These are phyloP conservation scores for Barnettozyma populi DNA, from an alignment of 805 yeast genomes.

Conservation along the genomic window DNA sequence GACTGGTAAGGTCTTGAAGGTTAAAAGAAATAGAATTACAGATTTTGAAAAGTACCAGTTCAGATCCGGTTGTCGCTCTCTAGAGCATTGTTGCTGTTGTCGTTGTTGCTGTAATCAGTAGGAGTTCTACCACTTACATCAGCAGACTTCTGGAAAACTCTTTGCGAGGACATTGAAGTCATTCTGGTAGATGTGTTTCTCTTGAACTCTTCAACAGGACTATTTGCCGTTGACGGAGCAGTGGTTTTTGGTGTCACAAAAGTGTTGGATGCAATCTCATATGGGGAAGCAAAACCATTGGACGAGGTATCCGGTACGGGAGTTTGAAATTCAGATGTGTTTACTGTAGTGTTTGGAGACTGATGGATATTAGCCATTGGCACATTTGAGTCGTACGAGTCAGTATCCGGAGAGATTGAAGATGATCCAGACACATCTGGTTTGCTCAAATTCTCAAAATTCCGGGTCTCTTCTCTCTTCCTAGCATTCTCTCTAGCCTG, in stretches of 20 bases:
- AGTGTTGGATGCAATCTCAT: constrained; percentile 57
- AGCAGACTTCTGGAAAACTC: not conserved
- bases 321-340: constrained; percentile 33
- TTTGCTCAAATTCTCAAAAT: constrained; percentile 23
- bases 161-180: not conserved
- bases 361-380: constrained; percentile 15
- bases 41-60: not conserved
- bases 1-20: not conserved
- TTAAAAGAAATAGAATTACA: not conserved
- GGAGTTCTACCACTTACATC: not conserved
- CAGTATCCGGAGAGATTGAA: constrained; percentile 26
- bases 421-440: constrained; percentile 27
- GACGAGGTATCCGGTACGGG: constrained; percentile 21
- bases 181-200: constrained; percentile 19
- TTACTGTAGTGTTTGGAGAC: constrained; percentile 33
- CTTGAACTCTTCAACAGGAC: constrained; percentile 23
- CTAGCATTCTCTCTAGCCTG: constrained; percentile 75
- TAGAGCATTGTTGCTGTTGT: not conserved
- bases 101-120: not conserved
- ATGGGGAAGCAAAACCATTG: constrained; percentile 62
- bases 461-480: constrained; percentile 40
- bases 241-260: constrained; percentile 41
- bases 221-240: constrained; percentile 11
- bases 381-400: constrained; percentile 22
- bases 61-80: not conserved